Base-by-base conservation (phyloP, 2,329 filamentous ascomycete genomes). In the Didymella keratinophila region DNA sequence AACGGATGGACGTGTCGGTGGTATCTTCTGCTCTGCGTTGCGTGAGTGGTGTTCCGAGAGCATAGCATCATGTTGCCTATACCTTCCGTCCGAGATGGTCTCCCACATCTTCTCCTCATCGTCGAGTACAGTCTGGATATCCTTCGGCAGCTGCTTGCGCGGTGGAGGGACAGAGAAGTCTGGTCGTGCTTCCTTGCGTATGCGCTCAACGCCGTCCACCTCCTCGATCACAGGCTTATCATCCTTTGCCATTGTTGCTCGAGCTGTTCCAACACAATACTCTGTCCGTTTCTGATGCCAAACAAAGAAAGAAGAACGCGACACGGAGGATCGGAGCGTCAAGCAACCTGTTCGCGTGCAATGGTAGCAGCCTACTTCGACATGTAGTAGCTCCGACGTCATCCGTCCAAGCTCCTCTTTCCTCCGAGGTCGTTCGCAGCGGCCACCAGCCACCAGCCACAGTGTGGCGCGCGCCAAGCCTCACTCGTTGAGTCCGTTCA, bases 1-100 rank as follows among this genome's bases (percentile, higher is more conserved):
- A 99, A 71, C 95, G 90, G 71, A 96, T 81, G 67, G 87, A 89
- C 67, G 88, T 90, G 53, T 97, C 92, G 59, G 92, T 97, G 5
- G 92, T 91, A 69, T 96, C 89, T 56, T 88, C 84, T 14, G 84
- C 86, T 71, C 89, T 91, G 73, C n/a, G 12, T 9, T 14, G 25
- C 14, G 10, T 47, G 4, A 36, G 43, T 51, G 44, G 16, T 34
- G 21, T 25, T 36, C 39, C 42, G 25, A 46, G n/a, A 16, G 36
- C 37, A 32, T 16, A 27, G 32, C 32, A 37, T 21, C n/a, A 20
- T n/a, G 46, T 1, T 18, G 4, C 16, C 89, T 63, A 20, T 85
- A 93, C 91, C 89, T 88, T 78, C 92, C 90, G 57, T 93, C 88
- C 63, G 90, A 88, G 36, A 96, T 77, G 59, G 91, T 86, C 58